These are phyloP conservation scores for Dianthus caryophyllus DNA, from an alignment of 148 eudicot genomes.

Conservation along the genomic window DNA sequence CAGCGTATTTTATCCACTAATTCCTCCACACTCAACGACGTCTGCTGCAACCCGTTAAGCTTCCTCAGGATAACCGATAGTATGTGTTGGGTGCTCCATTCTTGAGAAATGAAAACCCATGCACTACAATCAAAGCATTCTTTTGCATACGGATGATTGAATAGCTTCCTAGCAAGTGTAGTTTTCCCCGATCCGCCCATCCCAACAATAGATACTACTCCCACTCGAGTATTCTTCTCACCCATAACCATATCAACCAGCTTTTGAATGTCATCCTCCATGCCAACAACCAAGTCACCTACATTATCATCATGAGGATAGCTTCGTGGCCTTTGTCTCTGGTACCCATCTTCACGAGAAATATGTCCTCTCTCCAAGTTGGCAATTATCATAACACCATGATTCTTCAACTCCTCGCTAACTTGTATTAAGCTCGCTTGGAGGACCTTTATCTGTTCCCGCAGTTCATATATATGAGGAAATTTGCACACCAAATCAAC, in stretches of 20 bases:
- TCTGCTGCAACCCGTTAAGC: conserved; percentile 3
- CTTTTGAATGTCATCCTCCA: conserved; percentile 5
- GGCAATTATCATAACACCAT: conserved; percentile 13
- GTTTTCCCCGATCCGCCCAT: conserved; percentile 40
- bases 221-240: not conserved
- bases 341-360: not conserved
- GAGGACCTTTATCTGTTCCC: not conserved
- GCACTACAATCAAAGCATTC: conserved; percentile 21
- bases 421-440: not conserved
- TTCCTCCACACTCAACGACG: conserved; percentile 12
- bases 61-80: conserved; percentile 24
- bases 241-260: conserved; percentile 14
- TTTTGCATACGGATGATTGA: conserved; percentile 18
- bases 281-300: conserved; percentile 12
- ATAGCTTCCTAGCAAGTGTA: conserved; percentile 27
- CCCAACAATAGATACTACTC: conserved; percentile 13
- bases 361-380: not conserved
- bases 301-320: conserved; percentile 12
- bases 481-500: not conserved
- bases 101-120: conserved; percentile 31
- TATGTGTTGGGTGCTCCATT: conserved; percentile 25
- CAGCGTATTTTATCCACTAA: conserved; percentile 18
- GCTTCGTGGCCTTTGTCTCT: conserved; percentile 3
- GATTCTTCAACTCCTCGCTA: not conserved
- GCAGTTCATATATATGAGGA: conserved; percentile 1